Evolutionary conservation across 2,329 filamentous ascomycete genomes (phyloP), one percentile per base, ranked within the genome.

Genomic region (Colletotrichum chrysophilum): DNA sequence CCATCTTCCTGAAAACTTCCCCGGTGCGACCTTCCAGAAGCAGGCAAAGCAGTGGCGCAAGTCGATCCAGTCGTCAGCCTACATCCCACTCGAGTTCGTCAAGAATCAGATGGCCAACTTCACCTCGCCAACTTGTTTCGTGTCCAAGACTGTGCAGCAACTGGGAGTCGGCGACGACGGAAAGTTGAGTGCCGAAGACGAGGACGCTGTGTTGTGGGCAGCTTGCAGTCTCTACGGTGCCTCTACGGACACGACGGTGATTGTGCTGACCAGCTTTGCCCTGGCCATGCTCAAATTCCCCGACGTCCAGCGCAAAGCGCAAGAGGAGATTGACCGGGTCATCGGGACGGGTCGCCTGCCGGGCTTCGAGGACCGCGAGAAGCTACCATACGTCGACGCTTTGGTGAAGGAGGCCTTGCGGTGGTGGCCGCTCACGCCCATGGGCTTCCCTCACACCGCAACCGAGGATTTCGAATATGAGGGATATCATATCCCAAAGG

Each of bases 381-480:
- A 58, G 0, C 77, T 85, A 18, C 82, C 81, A 2, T 85, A 84
- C 24, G 30, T 84, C 18, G 76, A 80, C 7, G 82, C 80, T 3
- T 18, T 84, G 1, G 69, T 83, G 8, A 83, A 84, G 21, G 83
- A 85, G 65, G 74, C 78, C 1, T 64, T 80, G 5, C 74, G 84
- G 14, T 85, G 82, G 82, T 78, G 79, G 65, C 81, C 83, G 6
- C 78, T 84, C 6, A 79, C 80, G 0, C 84, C 85, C 0, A 80
- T 87, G 16, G 80, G 82, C 2, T 82, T 89, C 6, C 81, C 85
- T 1, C 85, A 87, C 71, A 80, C 82, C 3, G 84, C 87, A 1
- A 80, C 82, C 1, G 82, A 77, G 30, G 74, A 70, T 1, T 36
- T 76, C 8, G 60, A 55, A 12, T 77, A 66, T 34, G 32, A 18